A percentile compares a stretch with the other conserved stretches of the same genome.
phyloP scores from a whole-genome alignment of 202 grass and related monocot species.

The Eragrostis tef region DNA sequence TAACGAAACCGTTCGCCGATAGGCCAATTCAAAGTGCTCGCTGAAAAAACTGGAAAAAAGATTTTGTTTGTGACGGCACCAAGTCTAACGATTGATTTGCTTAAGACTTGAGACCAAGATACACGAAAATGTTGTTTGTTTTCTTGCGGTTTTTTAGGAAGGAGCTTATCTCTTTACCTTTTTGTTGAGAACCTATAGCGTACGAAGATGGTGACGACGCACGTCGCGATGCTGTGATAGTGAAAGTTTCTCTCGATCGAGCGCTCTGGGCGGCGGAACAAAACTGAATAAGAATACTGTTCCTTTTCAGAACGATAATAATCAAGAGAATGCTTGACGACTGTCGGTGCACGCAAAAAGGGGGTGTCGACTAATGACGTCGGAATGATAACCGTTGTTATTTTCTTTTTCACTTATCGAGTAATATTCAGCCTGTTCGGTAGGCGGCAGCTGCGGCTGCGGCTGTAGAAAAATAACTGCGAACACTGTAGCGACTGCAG shows the following conservation, averaged over 20 bases:
- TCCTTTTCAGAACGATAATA: neutral
- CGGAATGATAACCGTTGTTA: neutral
- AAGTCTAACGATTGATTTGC: constrained; percentile 28
- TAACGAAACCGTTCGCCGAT: constrained; percentile 37
- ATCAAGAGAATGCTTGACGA: neutral
- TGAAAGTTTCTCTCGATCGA: neutral
- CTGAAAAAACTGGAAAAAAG: constrained; percentile 1
- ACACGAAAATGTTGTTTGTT: constrained; percentile 30
- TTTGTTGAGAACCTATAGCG: constrained; percentile 30
- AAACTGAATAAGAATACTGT: neutral
- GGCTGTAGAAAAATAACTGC: no score
- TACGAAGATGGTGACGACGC: constrained; percentile 42
- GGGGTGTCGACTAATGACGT: neutral
- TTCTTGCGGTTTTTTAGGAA: neutral
- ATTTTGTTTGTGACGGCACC: constrained; percentile 34
- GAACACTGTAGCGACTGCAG: no score
- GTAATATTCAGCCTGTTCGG: no score
- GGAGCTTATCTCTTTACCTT: constrained; percentile 26
- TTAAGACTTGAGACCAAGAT: constrained; percentile 28
- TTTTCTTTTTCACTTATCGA: neutral
- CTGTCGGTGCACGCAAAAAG: neutral
- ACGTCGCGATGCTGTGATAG: constrained; percentile 23
- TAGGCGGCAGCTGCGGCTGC: no score
- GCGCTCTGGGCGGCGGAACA: neutral
- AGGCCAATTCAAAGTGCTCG: constrained; percentile 8